Evolutionary conservation across 345 rosid species (phyloP), one percentile per base, ranked within the genome.

Genomic region (Rubroshorea leprosula): DNA sequence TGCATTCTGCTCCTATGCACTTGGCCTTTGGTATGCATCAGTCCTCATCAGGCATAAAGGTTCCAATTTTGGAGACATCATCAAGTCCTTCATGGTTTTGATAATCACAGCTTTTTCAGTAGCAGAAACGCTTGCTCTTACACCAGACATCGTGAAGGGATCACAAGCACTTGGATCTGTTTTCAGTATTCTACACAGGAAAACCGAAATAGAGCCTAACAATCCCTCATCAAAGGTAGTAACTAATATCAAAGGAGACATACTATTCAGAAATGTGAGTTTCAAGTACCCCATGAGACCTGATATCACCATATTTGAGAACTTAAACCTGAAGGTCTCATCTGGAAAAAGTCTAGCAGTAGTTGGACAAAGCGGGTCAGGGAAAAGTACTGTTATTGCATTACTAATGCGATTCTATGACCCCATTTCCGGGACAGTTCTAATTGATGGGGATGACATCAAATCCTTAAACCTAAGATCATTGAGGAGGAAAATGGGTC

Each of bases 101-200:
- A 69, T 88, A 47, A 58, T 85, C 51, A 82, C 96, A 5, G 83
- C 96, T 57, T 65, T 63, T 51, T 66, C 83, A 0, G 68, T 79
- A 53, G 87, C 96, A 12, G 96, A 91, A 70, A 83, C 98, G 7
- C 83, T 91, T 27, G 86, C 98, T 27, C 84, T 91, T 13, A 63
- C 95, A 3, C 96, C 98, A 15, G 92, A 91, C 64, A 79, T 88
- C 49, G 85, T 85, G 23, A 91, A 88, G 83, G 96, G 98, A n/a
- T 72, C 89, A 11, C 92, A 82, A 57, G 96, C 90, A 24, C 82
- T 91, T 0, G 75, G 70, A 18, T 78, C 95, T 0, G 92, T 91
- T 58, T 87, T 88, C 49, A 61, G 80, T 16, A 78, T 88, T 59
- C 78, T 91, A 35, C 60, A 78, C 62, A 73, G 88, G 58, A 70